Percentiles rank a stretch among this genome's conserved stretches.
Conservation (phyloP, 805 yeast species). For the Yarrowia alimentaria region DNA sequence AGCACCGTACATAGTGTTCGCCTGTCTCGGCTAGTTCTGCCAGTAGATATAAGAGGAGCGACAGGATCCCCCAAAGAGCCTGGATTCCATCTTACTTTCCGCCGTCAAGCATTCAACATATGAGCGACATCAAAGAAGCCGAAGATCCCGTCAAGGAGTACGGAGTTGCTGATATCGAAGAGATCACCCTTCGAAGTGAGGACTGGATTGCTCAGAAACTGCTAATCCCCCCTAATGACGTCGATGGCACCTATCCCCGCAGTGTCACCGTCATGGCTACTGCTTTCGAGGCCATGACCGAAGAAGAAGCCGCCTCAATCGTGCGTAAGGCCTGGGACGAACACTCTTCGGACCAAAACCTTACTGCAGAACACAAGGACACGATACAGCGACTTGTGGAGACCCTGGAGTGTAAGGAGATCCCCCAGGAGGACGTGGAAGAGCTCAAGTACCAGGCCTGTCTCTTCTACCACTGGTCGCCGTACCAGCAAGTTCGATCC, state of each 20-base stretch:
- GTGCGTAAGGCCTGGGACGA: slow-evolving; percentile 44
- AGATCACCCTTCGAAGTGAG: slow-evolving; percentile 12
- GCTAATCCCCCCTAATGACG: slow-evolving; percentile 5
- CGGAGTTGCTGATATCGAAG: background rate
- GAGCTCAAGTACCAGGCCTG: slow-evolving; percentile 43
- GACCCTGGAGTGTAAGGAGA: background rate
- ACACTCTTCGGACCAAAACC: slow-evolving; percentile 50
- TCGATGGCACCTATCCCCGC: slow-evolving; percentile 1
- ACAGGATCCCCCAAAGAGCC: no score
- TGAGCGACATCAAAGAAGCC: background rate
- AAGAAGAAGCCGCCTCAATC: slow-evolving; percentile 45
- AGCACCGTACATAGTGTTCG: no score
- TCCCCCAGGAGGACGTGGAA: slow-evolving; percentile 7
- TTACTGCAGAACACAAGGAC: slow-evolving; percentile 43
- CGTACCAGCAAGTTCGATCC: slow-evolving; percentile 58
- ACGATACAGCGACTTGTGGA: background rate
- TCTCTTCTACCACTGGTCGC: slow-evolving; percentile 39
- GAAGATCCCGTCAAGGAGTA: slow-evolving; percentile 3
- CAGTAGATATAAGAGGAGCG: no score
- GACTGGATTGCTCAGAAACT: slow-evolving; percentile 10
- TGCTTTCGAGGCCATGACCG: slow-evolving; percentile 41
- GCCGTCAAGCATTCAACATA: no score
- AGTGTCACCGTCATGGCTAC: slow-evolving; percentile 44
- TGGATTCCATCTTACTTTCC: background rate
- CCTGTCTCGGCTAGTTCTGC: no score